Evolutionary conservation across 441 rosid species (phyloP).

Genomic region (Eruca vesicaria): DNA sequence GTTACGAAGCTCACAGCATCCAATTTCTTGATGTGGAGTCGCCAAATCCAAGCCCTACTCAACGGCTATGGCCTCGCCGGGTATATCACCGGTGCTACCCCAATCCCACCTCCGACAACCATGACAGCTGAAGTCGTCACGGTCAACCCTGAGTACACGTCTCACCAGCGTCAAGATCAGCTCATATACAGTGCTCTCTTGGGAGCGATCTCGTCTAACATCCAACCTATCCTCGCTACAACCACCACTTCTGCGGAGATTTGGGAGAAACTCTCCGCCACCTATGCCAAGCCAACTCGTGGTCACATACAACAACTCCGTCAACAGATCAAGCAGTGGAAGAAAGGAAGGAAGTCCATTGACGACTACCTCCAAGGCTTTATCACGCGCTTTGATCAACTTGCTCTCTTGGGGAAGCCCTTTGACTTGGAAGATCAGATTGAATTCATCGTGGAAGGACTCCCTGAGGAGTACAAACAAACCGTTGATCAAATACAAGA

Average conservation of each 20-base stretch:
- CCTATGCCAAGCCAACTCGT: not conserved
- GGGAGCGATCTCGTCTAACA: not conserved
- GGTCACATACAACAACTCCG: not conserved
- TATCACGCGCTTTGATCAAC: not conserved
- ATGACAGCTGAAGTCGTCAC: fast-evolving
- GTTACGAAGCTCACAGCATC: too few species aligned
- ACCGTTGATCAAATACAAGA: not conserved
- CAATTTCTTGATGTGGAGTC: too few species aligned
- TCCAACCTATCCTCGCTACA: not conserved
- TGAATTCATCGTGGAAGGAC: not conserved
- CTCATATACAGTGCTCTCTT: not conserved
- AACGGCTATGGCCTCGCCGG: too few species aligned
- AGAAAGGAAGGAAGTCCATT: not conserved
- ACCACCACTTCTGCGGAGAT: not conserved
- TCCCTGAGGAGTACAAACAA: not conserved
- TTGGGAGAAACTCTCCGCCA: not conserved
- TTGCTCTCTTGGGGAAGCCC: not conserved
- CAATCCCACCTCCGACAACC: not conserved
- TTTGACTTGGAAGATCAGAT: not conserved
- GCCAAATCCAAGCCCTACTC: too few species aligned
- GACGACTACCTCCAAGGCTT: not conserved
- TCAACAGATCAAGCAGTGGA: not conserved
- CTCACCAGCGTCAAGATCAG: not conserved
- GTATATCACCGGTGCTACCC: not conserved
- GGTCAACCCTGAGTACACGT: fast-evolving